These are phyloP conservation scores for Tylopilus sp. DNA, from an alignment of 1,284 basidiomycete genomes.

Conservation along the genomic window DNA sequence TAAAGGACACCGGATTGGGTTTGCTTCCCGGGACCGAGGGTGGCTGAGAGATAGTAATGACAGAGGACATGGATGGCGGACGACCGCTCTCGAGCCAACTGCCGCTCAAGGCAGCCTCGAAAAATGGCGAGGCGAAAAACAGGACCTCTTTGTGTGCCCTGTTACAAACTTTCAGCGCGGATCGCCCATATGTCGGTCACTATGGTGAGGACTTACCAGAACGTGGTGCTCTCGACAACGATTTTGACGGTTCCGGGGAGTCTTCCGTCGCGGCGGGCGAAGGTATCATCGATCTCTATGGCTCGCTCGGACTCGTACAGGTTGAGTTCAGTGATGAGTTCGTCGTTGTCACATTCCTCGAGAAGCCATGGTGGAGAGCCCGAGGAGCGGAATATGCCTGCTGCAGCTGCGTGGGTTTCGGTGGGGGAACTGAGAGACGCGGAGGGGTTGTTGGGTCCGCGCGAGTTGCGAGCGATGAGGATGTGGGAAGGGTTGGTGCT, in stretches of 20 bases:
- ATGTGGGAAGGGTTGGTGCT: constrained; percentile 78
- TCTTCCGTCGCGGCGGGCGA: constrained; percentile 51
- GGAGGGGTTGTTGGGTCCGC: constrained; percentile 66
- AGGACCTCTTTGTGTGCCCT: constrained; percentile 85
- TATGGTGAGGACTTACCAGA: constrained; percentile 55
- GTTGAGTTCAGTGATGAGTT: constrained; percentile 61
- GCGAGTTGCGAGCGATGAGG: constrained; percentile 77
- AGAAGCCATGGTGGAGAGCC: constrained; percentile 72
- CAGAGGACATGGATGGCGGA: constrained; percentile 70
- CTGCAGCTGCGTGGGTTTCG: constrained; percentile 79
- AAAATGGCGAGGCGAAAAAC: constrained; percentile 82
- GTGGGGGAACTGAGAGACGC: constrained; percentile 77
- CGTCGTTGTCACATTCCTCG: constrained; percentile 68
- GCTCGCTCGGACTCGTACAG: constrained; percentile 61
- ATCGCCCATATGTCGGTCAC: neutral
- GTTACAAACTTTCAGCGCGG: constrained; percentile 9
- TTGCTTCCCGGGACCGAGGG: constrained; percentile 51
- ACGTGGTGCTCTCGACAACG: constrained; percentile 77
- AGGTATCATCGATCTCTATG: constrained; percentile 73
- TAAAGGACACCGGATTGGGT: constrained; percentile 46
- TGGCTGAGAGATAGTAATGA: constrained; percentile 77
- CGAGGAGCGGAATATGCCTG: constrained; percentile 75
- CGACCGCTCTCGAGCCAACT: constrained; percentile 75
- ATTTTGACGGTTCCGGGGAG: constrained; percentile 82
- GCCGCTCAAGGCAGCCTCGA: constrained; percentile 78